Conservation (phyloP, 139 green algal genomes). For the Micromonas commoda region DNA sequence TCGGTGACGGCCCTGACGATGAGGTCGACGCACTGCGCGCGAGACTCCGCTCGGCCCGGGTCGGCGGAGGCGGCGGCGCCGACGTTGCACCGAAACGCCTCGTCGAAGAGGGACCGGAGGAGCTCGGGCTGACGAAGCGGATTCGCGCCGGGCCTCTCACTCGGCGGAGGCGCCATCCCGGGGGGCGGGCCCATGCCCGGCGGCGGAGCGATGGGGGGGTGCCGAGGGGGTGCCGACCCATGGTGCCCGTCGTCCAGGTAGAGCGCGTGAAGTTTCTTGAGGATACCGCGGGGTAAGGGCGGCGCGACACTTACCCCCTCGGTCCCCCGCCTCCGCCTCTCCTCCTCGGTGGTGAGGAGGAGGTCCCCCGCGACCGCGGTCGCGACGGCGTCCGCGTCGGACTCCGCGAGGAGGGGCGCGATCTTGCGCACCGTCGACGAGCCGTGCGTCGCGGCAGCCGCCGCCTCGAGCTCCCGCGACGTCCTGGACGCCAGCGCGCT, state of each 20-base stretch:
- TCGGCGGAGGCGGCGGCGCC: not conserved
- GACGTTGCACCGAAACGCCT: constrained; percentile 9
- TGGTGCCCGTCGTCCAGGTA: not conserved
- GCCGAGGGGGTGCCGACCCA: not conserved
- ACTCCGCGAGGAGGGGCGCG: not conserved
- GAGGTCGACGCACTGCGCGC: constrained; percentile 4
- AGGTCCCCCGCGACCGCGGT: not conserved
- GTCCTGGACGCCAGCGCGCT: not conserved
- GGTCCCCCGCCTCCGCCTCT: not conserved
- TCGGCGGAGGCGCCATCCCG: not conserved
- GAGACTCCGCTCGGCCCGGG: not conserved
- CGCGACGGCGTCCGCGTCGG: not conserved
- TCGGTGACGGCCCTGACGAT: not conserved
- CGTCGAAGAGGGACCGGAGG: not conserved
- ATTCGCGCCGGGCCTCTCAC: not conserved
- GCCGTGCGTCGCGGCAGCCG: not conserved
- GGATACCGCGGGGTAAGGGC: not conserved
- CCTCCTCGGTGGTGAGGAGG: not conserved
- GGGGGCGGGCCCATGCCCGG: not conserved
- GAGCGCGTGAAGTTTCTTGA: not conserved
- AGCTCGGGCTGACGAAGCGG: constrained; percentile 15
- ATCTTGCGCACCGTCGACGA: not conserved
- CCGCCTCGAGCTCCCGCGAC: constrained; percentile 5
- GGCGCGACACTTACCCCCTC: not conserved
- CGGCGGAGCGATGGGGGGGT: not conserved